These are phyloP conservation scores for Chaetoceros tenuissimus DNA, from an alignment of 108 stramenopile genomes.

Conservation along the genomic window DNA sequence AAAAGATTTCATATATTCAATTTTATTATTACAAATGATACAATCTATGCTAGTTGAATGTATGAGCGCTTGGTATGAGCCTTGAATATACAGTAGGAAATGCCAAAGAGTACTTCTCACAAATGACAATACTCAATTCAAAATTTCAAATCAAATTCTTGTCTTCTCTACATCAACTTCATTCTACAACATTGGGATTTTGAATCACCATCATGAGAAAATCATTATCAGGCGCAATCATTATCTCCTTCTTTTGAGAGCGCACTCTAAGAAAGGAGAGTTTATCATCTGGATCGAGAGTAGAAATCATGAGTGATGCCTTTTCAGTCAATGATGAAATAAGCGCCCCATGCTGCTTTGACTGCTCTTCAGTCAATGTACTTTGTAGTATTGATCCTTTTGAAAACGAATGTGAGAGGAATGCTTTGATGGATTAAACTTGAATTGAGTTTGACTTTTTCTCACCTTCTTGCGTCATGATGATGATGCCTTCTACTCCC, in stretches of 20 bases:
- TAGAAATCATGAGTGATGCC: slow-evolving; percentile 17
- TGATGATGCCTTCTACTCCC: slow-evolving; percentile 43
- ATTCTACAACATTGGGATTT: slow-evolving; percentile 25
- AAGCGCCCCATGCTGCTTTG: slow-evolving; percentile 18
- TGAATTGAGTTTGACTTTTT: background rate
- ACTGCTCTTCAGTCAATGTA: slow-evolving; percentile 29
- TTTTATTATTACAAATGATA: too few species aligned
- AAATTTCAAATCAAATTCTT: too few species aligned
- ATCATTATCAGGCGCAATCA: slow-evolving; percentile 38
- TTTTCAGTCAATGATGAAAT: slow-evolving; percentile 32
- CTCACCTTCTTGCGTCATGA: slow-evolving; percentile 16
- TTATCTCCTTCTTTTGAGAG: slow-evolving; percentile 36
- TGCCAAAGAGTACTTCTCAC: too few species aligned
- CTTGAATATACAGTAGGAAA: too few species aligned
- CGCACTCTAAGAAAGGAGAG: slow-evolving; percentile 39
- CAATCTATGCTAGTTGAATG: too few species aligned
- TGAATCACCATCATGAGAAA: slow-evolving; percentile 36
- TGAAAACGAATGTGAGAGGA: background rate
- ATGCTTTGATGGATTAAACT: background rate
- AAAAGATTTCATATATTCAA: too few species aligned
- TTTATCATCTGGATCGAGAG: slow-evolving; percentile 28
- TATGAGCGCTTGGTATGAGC: too few species aligned
- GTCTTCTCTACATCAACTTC: too few species aligned
- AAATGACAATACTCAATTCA: too few species aligned
- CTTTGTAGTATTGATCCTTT: slow-evolving; percentile 38